A percentile compares a stretch with the other conserved stretches of the same genome.
Conservation (phyloP, 306 rosid genomes). For the Quercus rubra region DNA sequence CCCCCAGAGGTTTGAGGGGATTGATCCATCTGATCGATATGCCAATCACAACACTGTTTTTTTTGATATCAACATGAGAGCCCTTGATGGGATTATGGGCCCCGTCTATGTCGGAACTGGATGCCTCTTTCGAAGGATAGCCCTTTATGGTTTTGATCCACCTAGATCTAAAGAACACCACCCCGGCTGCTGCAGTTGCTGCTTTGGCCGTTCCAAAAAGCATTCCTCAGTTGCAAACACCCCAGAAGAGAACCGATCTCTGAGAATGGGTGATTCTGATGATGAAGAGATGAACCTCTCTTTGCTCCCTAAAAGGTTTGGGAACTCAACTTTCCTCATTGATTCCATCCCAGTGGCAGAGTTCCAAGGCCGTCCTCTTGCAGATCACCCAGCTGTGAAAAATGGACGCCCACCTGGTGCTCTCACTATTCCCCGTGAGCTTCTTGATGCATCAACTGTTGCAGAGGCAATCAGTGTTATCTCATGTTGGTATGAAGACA, state of each 20-base stretch:
- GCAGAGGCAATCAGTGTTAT: conserved; percentile 97
- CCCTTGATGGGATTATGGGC: conserved; percentile 96
- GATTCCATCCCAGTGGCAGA: conserved; percentile 96
- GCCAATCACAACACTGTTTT: conserved; percentile 97
- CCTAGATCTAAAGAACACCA: conserved; percentile 80
- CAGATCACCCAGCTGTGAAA: conserved; percentile 96
- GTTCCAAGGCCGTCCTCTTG: conserved; percentile 97
- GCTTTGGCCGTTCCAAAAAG: conserved; percentile 56
- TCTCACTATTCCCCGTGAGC: conserved; percentile 75
- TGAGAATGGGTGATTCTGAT: conserved; percentile 84
- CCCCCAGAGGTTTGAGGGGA: conserved; percentile 98
- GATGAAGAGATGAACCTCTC: conserved; percentile 90
- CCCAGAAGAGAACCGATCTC: conserved; percentile 70
- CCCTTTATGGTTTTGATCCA: conserved; percentile 92
- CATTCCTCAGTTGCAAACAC: conserved; percentile 47
- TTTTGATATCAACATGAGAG: conserved; percentile 97
- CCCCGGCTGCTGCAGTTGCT: conserved; percentile 64
- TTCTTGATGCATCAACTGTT: conserved; percentile 89
- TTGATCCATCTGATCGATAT: conserved; percentile 95
- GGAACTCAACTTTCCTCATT: conserved; percentile 83
- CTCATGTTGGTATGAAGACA: conserved; percentile 98
- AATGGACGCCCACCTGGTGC: conserved; percentile 94
- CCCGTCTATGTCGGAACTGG: conserved; percentile 98
- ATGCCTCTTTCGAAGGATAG: conserved; percentile 83
- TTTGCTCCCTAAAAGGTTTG: conserved; percentile 76